phyloP scores from a whole-genome alignment of 306 rosid species.

The Nissolia schottii region DNA sequence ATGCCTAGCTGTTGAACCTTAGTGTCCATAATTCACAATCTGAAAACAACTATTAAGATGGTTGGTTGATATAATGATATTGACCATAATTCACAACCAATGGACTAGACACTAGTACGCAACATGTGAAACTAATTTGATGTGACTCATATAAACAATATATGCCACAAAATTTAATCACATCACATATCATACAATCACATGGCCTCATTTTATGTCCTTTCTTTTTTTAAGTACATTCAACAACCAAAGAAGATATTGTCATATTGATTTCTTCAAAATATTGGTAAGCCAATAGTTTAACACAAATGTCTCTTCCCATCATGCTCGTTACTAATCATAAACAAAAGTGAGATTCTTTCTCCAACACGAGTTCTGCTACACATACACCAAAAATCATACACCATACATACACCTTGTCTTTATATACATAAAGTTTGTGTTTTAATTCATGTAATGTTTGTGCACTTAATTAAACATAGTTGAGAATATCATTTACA shows the following conservation, averaged over 20 bases:
- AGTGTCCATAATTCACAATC: neutral
- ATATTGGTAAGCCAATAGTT: neutral
- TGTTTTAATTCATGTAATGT: too few relatives aligned
- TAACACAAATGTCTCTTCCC: neutral
- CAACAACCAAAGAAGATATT: neutral
- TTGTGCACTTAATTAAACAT: too few relatives aligned
- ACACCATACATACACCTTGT: too few relatives aligned
- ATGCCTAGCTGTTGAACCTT: neutral
- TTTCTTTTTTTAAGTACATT: neutral
- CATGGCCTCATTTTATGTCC: slow-evolving; percentile 17
- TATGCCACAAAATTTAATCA: neutral
- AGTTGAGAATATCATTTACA: too few relatives aligned
- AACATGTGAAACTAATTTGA: neutral
- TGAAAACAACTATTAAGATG: neutral
- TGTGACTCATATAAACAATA: neutral
- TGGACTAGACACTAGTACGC: neutral
- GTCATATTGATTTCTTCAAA: neutral
- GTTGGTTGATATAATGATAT: too few relatives aligned
- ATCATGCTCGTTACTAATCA: neutral
- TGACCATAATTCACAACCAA: neutral
- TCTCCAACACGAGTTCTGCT: too few relatives aligned
- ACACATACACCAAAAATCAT: too few relatives aligned
- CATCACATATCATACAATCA: slow-evolving; percentile 5
- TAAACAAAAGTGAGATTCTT: neutral
- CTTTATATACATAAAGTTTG: too few relatives aligned